A percentile compares a stretch with the other conserved stretches of the same genome.
These are phyloP conservation scores for Trametopsis cervina DNA, from an alignment of 768 basidiomycete genomes.

Conservation along the genomic window DNA sequence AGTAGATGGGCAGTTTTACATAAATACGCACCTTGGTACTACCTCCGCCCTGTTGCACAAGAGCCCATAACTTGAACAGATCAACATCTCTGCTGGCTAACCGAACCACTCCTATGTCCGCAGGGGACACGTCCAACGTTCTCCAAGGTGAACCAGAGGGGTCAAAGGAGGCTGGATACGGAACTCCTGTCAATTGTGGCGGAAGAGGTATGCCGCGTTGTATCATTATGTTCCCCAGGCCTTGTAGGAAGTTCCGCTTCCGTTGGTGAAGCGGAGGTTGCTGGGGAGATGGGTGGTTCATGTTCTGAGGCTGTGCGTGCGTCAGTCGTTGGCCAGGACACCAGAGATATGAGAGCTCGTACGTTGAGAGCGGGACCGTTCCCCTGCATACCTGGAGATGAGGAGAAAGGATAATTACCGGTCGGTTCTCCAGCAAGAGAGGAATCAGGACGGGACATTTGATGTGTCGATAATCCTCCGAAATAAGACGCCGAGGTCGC, in stretches of 20 bases:
- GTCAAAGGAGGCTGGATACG: constrained; percentile 53
- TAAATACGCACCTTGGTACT: constrained; percentile 48
- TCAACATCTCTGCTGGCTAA: constrained; percentile 71
- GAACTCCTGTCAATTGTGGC: constrained; percentile 60
- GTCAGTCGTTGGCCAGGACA: constrained; percentile 17
- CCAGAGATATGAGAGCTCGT: constrained; percentile 6
- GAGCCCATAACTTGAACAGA: constrained; percentile 65
- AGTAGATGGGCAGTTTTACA: too few relatives aligned
- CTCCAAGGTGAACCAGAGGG: constrained; percentile 58
- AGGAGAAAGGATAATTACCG: constrained; percentile 12
- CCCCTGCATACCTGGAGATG: constrained; percentile 40
- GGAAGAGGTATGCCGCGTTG: constrained; percentile 62
- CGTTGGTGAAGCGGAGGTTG: constrained; percentile 28
- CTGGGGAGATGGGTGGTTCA: constrained; percentile 23
- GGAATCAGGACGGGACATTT: constrained; percentile 22
- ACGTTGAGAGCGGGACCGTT: constrained; percentile 33
- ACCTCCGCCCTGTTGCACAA: constrained; percentile 58
- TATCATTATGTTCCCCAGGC: constrained; percentile 54
- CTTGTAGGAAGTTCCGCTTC: constrained; percentile 51
- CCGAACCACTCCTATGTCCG: constrained; percentile 56
- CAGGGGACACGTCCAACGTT: constrained; percentile 49
- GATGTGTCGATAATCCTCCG: constrained; percentile 44
- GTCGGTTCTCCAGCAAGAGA: constrained; percentile 17
- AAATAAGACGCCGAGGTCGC: constrained; percentile 60
- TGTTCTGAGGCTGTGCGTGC: constrained; percentile 21